These are phyloP conservation scores for Sphaerulina vaccinii DNA, from an alignment of 2,329 filamentous ascomycete genomes.

Conservation along the genomic window DNA sequence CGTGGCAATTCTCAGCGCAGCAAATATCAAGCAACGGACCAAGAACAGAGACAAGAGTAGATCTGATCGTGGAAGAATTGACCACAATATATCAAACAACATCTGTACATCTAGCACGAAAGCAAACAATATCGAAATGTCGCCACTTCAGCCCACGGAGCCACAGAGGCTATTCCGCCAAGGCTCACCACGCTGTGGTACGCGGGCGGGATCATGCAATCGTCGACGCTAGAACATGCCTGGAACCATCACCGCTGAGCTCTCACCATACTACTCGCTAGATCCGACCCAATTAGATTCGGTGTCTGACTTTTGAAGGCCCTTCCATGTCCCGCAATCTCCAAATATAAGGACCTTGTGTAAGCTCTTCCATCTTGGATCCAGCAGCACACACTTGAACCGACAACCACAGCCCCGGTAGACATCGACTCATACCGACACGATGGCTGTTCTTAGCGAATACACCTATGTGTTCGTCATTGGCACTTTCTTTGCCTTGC, in stretches of 20 bases:
- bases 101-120: conserved; percentile 1
- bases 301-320: not conserved
- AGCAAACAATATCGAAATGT: not conserved
- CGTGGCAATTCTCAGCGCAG: not conserved
- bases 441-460: conserved; percentile 46
- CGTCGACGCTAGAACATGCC: conserved; percentile 10
- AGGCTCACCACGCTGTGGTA: not conserved
- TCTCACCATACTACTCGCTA: not conserved
- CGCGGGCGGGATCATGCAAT: not conserved
- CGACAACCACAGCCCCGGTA: not conserved
- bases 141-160: not conserved
- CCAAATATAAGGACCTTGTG: not conserved
- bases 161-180: not conserved
- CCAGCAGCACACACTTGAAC: not conserved
- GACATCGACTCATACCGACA: conserved; percentile 19
- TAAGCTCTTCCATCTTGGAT: not conserved
- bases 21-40: not conserved
- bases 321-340: not conserved
- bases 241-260: conserved; percentile 9
- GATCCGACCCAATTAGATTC: conserved; percentile 3
- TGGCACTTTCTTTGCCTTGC: conserved; percentile 63
- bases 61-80: not conserved
- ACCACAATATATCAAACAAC: not conserved
- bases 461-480: conserved; percentile 65
- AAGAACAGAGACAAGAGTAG: not conserved